Conservation (phyloP, 257 asterid species). For the Petunia axillaris region DNA sequence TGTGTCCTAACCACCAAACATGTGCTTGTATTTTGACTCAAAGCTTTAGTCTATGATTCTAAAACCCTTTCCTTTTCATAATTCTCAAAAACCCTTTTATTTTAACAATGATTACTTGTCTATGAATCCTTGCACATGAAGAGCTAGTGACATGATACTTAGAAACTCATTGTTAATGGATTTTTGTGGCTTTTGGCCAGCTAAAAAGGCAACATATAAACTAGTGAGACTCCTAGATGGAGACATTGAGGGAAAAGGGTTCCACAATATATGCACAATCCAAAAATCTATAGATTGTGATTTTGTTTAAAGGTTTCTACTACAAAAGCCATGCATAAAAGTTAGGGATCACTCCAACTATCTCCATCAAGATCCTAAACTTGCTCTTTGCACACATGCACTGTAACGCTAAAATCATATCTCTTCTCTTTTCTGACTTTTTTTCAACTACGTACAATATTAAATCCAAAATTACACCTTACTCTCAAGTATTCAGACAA, state of each 20-base stretch:
- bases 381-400: slow-evolving; percentile 7
- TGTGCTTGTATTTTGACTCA: slow-evolving; percentile 60
- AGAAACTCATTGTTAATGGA: slow-evolving; percentile 27
- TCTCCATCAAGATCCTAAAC: slow-evolving; percentile 28
- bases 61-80: slow-evolving; percentile 15
- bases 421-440: not conserved
- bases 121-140: slow-evolving; percentile 56
- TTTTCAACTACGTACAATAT: not conserved
- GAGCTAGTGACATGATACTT: slow-evolving; percentile 44
- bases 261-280: slow-evolving; percentile 37
- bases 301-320: slow-evolving; percentile 21
- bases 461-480: not conserved
- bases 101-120: slow-evolving; percentile 49
- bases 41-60: slow-evolving; percentile 26
- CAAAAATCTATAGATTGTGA: not conserved
- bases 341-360: slow-evolving; percentile 9
- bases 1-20: slow-evolving; percentile 58
- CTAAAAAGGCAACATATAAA: slow-evolving; percentile 42
- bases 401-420: not conserved
- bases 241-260: slow-evolving; percentile 51
- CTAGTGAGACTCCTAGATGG: slow-evolving; percentile 62
- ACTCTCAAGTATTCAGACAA: not conserved
- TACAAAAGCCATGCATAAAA: slow-evolving; percentile 24
- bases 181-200: slow-evolving; percentile 44
- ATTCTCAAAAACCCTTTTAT: slow-evolving; percentile 28